Conservation (phyloP, 345 rosid genomes). For the Punica granatum region DNA sequence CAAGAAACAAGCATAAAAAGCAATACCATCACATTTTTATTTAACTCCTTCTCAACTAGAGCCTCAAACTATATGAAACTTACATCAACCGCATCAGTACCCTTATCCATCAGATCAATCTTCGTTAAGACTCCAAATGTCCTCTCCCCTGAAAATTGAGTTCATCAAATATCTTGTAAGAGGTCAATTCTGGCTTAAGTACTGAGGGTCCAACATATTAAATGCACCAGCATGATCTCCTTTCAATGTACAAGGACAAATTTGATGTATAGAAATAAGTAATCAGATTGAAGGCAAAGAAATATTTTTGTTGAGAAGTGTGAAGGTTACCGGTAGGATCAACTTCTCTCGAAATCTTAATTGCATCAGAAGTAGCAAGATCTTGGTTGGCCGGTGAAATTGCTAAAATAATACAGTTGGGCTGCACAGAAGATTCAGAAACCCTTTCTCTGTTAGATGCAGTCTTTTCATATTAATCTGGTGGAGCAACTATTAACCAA, state of each 20-base stretch:
- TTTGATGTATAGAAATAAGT: neutral
- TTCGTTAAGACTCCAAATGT: constrained; percentile 96
- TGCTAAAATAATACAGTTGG: constrained; percentile 92
- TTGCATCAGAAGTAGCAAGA: constrained; percentile 99
- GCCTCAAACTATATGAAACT: constrained; percentile 20
- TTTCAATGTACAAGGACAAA: neutral
- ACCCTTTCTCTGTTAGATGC: neutral
- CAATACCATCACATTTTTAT: neutral
- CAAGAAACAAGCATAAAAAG: neutral
- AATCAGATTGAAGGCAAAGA: neutral
- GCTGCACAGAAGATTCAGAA: constrained; percentile 41
- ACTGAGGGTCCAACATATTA: neutral
- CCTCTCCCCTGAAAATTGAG: constrained; percentile 70
- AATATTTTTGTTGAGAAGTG: neutral
- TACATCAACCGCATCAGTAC: constrained; percentile 98
- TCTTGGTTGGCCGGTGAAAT: constrained; percentile 99
- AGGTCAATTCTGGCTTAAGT: neutral
- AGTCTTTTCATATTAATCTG: neutral
- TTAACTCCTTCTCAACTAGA: neutral
- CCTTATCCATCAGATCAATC: constrained; percentile 99
- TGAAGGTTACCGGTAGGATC: constrained; percentile 73
- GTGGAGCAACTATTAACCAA: neutral
- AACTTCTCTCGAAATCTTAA: constrained; percentile 96
- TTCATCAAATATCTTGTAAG: neutral
- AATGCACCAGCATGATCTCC: too few relatives aligned